Base-by-base conservation (phyloP, 768 basidiomycete genomes). In the Kwoniella sp. region DNA sequence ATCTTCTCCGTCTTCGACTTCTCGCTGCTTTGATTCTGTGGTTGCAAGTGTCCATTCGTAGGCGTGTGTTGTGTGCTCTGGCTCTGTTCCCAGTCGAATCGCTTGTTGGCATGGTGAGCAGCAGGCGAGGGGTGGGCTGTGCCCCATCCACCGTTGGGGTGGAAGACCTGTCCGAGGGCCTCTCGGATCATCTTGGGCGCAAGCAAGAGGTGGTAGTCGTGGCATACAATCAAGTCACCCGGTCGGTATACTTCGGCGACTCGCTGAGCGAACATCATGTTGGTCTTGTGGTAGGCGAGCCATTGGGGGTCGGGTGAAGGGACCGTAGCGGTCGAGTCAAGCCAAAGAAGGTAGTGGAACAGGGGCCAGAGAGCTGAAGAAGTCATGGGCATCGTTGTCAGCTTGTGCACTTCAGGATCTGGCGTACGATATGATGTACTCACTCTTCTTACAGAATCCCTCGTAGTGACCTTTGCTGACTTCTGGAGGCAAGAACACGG, bases 291-390 rank as follows among this genome's bases (percentile, higher is more conserved):
- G 82, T 93, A 94, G 50, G 87, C 86, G 34, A 87, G 85, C 84
- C 93, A 99, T 74, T 79, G 73, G 4, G 79, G 81, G 45, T 92
- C 92, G 2, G 90, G 90, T 1, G 90, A 88, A 71, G 91, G 90
- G 73, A 93, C 91, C 28, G 89, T 89, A 9, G 90, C 90, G 65
- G 93, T 79, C 5, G 79, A 92, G 78, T 98, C 96, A 80, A 95
- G 93, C 90, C 94, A 96, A 61, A 97, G 88, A 62, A 98, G 87
- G 79, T 98, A 98, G 82, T 98, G 96, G 86, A 98, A 96, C 47
- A 97, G 83, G 0, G 95, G 95, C 94, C 95, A 99, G 50, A 99
- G 87, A 41, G 89, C 93, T 95, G 73, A n/a, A 55, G n/a, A 8
- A 37, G 48, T 70, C n/a, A n/a, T n/a, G n/a, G n/a, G n/a, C n/a